Evolutionary conservation across 2,329 filamentous ascomycete species (phyloP).

Genomic region (Phialocephala subalpina): DNA sequence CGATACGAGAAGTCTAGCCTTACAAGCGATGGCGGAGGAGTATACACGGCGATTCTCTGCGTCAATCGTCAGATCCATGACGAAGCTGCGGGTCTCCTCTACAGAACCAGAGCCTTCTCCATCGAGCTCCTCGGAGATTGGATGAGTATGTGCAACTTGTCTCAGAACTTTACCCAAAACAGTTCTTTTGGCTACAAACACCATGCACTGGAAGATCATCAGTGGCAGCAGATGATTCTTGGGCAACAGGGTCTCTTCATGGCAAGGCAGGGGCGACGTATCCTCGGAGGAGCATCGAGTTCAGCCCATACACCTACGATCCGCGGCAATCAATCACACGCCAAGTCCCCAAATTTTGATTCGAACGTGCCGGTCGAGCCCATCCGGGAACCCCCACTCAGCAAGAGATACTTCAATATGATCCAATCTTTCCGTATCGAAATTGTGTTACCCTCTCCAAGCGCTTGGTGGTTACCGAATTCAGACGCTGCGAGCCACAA

Average conservation of each 20-base stretch:
- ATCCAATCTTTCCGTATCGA: slow-evolving; percentile 26
- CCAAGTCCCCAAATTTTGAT: slow-evolving; percentile 13
- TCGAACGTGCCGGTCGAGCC: slow-evolving; percentile 17
- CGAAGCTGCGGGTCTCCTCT: slow-evolving; percentile 27
- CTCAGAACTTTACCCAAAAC: background rate
- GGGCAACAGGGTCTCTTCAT: slow-evolving; percentile 84
- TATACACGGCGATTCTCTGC: slow-evolving; percentile 20
- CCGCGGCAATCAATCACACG: slow-evolving; percentile 44
- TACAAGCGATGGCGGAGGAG: slow-evolving; percentile 7
- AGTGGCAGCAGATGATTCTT: slow-evolving; percentile 84
- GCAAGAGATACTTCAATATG: slow-evolving; percentile 24
- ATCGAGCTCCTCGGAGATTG: slow-evolving; percentile 26
- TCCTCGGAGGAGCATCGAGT: background rate
- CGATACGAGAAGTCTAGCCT: slow-evolving; percentile 5
- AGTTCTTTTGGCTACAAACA: slow-evolving; percentile 50
- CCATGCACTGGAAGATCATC: slow-evolving; percentile 83
- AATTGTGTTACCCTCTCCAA: slow-evolving; percentile 17
- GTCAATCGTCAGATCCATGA: slow-evolving; percentile 30
- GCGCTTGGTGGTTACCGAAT: background rate
- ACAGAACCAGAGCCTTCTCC: slow-evolving; percentile 27
- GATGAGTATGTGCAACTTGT: slow-evolving; percentile 30
- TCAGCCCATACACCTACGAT: background rate
- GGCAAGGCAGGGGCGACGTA: slow-evolving; percentile 66
- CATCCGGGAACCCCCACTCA: slow-evolving; percentile 21
- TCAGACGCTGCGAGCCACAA: background rate